These are phyloP conservation scores for Cladosporium oxysporum DNA, from an alignment of 2,329 filamentous ascomycete species.

Conservation along the genomic window DNA sequence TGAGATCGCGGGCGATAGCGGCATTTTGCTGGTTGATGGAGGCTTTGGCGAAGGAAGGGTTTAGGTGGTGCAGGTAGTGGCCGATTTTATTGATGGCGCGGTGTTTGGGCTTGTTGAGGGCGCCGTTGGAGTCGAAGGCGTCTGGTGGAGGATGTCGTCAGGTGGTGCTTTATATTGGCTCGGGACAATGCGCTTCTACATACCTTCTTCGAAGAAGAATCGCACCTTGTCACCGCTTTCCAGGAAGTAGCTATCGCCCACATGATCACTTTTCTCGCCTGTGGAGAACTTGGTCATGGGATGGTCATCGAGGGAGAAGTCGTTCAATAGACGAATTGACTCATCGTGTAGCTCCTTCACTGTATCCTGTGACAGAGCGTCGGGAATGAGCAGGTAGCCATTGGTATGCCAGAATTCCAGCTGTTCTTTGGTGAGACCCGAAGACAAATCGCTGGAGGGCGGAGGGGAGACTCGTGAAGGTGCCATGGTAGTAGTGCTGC, in stretches of 20 bases:
- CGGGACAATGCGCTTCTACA: not conserved
- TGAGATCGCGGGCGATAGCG: slow-evolving; percentile 68
- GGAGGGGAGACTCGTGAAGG: slow-evolving; percentile 35
- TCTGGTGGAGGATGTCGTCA: slow-evolving; percentile 48
- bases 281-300: slow-evolving; percentile 94
- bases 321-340: slow-evolving; percentile 71
- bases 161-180: not conserved
- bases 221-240: slow-evolving; percentile 85
- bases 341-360: slow-evolving; percentile 70
- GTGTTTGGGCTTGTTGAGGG: slow-evolving; percentile 75
- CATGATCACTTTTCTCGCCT: slow-evolving; percentile 71
- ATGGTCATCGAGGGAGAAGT: slow-evolving; percentile 78
- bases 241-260: slow-evolving; percentile 94
- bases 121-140: slow-evolving; percentile 69
- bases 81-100: slow-evolving; percentile 75
- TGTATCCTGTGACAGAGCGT: slow-evolving; percentile 68
- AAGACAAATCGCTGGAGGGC: slow-evolving; percentile 26
- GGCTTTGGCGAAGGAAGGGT: slow-evolving; percentile 50
- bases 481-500: slow-evolving; percentile 24
- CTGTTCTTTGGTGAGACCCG: slow-evolving; percentile 70
- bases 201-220: slow-evolving; percentile 91
- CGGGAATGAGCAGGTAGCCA: slow-evolving; percentile 85
- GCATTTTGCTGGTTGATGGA: slow-evolving; percentile 58
- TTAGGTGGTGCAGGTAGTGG: slow-evolving; percentile 52
- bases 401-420: slow-evolving; percentile 72